phyloP scores from a whole-genome alignment of 768 basidiomycete genomes.

The Cantharellus anzutake region DNA sequence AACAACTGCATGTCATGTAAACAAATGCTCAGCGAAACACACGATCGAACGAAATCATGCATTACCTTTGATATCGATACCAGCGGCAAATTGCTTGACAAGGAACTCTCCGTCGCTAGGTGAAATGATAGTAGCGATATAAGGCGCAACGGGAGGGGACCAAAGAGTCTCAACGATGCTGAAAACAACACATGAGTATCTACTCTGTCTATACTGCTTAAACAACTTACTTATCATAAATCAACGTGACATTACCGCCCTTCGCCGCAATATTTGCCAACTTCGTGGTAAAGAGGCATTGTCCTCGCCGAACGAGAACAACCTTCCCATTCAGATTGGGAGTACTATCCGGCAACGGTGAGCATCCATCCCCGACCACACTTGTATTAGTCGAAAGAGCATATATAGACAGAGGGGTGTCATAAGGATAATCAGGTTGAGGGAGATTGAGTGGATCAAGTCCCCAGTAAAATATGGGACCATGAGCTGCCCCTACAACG shows the following conservation, averaged over 20 bases:
- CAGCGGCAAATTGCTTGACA: not conserved
- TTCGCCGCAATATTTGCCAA: slow-evolving; percentile 11
- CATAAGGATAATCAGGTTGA: slow-evolving; percentile 13
- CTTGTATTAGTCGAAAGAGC: slow-evolving; percentile 16
- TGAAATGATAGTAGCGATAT: not conserved
- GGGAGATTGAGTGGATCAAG: slow-evolving; percentile 1
- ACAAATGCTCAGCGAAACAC: too few species aligned
- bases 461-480: not conserved
- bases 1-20: not conserved
- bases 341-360: slow-evolving; percentile 13
- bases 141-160: not conserved
- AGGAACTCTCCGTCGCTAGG: not conserved
- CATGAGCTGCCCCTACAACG: not conserved
- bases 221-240: slow-evolving; percentile 8
- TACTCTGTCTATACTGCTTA: not conserved
- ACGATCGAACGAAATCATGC: too few species aligned
- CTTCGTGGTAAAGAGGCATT: slow-evolving; percentile 16
- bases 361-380: slow-evolving; percentile 17
- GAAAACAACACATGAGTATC: not conserved
- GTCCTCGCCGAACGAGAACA: slow-evolving; percentile 19
- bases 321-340: slow-evolving; percentile 17
- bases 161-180: too few species aligned
- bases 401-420: slow-evolving; percentile 15
- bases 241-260: slow-evolving; percentile 9
- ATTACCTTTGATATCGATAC: not conserved